Conservation (phyloP, 2,329 filamentous ascomycete genomes). For the Hymenoscyphus infarciens region DNA sequence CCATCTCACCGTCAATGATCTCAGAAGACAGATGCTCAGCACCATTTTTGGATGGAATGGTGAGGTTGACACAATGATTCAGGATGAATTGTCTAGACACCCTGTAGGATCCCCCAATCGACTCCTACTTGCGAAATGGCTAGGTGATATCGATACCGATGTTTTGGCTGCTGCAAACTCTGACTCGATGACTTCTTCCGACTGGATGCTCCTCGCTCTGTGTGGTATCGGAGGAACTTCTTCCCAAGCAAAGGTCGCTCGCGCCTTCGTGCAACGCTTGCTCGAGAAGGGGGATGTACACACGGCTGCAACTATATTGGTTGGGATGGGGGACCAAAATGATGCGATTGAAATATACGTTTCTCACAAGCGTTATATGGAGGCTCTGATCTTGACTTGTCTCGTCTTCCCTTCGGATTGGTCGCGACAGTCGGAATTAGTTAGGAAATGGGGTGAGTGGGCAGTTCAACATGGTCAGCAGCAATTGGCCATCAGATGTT, state of each 20-base stretch:
- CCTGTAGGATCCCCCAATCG: constrained; percentile 69
- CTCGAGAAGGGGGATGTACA: constrained; percentile 89
- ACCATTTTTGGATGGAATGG: constrained; percentile 95
- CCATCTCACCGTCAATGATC: constrained; percentile 69
- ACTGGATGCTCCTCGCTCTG: constrained; percentile 95
- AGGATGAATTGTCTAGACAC: constrained; percentile 79
- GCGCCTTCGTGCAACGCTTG: constrained; percentile 85
- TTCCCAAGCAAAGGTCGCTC: constrained; percentile 85
- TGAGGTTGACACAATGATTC: constrained; percentile 75
- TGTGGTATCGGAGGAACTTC: constrained; percentile 77
- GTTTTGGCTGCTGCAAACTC: constrained; percentile 74
- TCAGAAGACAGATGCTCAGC: constrained; percentile 85
- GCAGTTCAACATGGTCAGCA: constrained; percentile 83
- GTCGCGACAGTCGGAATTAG: constrained; percentile 83
- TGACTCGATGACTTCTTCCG: constrained; percentile 84
- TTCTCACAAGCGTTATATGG: constrained; percentile 86
- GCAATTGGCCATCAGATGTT: constrained; percentile 86
- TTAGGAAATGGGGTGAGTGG: constrained; percentile 93
- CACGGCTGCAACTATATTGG: constrained; percentile 85
- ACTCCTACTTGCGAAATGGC: constrained; percentile 86
- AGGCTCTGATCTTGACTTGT: constrained; percentile 84
- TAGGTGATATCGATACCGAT: constrained; percentile 80
- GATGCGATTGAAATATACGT: constrained; percentile 97
- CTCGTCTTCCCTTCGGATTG: constrained; percentile 80
- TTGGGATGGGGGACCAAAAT: constrained; percentile 87